Conservation (phyloP, 805 yeast genomes). For the Saccharomycopsis javanensis region DNA sequence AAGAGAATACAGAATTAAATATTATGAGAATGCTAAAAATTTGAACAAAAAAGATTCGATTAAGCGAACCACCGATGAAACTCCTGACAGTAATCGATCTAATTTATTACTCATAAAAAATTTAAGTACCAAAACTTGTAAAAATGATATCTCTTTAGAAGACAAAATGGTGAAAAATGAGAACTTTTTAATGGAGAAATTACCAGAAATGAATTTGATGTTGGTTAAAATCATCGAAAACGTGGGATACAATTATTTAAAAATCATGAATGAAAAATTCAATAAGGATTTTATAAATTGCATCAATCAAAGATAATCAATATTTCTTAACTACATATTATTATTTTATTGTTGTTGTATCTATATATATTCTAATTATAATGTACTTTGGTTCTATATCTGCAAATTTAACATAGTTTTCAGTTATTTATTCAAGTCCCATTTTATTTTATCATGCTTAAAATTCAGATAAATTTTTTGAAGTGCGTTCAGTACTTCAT, state of each 20-base stretch:
- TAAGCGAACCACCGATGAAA: background rate
- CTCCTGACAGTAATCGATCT: background rate
- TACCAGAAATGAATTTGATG: slow-evolving; percentile 3
- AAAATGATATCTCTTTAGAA: background rate
- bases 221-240: slow-evolving; percentile 6
- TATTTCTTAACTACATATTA: background rate
- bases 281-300: background rate
- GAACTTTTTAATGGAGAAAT: slow-evolving; percentile 4
- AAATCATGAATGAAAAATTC: slow-evolving; percentile 2
- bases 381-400: too few relatives aligned
- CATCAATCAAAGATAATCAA: too few relatives aligned
- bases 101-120: background rate
- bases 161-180: slow-evolving; percentile 5
- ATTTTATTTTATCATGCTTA: background rate
- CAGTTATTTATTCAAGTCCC: too few relatives aligned
- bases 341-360: background rate
- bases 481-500: background rate
- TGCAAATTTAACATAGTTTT: too few relatives aligned
- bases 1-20: slow-evolving; percentile 12
- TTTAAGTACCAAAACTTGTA: background rate
- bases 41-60: background rate
- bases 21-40: background rate
- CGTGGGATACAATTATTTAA: background rate
- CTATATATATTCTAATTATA: background rate
- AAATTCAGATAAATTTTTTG: background rate